Evolutionary conservation across 768 basidiomycete genomes (phyloP).

Genomic region (Epithele typhae): DNA sequence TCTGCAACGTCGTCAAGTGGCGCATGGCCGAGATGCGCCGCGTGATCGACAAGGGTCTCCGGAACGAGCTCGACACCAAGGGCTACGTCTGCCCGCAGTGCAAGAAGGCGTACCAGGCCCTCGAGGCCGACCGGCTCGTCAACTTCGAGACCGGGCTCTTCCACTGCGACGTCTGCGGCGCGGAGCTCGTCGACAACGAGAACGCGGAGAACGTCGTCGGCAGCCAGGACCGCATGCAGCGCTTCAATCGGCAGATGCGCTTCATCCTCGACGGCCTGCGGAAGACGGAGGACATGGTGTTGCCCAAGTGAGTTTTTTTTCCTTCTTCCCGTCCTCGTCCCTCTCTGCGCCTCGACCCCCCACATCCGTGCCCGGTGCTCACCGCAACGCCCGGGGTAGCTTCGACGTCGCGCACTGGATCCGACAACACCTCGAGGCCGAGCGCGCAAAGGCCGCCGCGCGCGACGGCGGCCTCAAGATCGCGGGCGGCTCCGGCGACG

Average conservation of each 20-base stretch:
- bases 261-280: constrained; percentile 85
- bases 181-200: constrained; percentile 88
- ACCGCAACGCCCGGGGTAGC: too few relatives aligned
- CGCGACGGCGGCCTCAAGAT: constrained; percentile 60
- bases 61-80: constrained; percentile 93
- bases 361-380: neutral
- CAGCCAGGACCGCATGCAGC: constrained; percentile 92
- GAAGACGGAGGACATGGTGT: constrained; percentile 81
- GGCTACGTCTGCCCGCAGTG: constrained; percentile 96
- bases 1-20: constrained; percentile 98
- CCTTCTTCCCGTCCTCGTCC: neutral
- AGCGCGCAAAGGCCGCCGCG: constrained; percentile 42
- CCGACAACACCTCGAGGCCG: constrained; percentile 64
- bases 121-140: constrained; percentile 84
- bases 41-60: constrained; percentile 82
- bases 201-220: constrained; percentile 80
- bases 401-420: constrained; percentile 85
- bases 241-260: constrained; percentile 89
- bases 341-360: constrained; percentile 1
- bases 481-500: constrained; percentile 59
- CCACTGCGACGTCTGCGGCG: constrained; percentile 83
- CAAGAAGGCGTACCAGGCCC: constrained; percentile 73
- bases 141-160: constrained; percentile 64
- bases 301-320: constrained; percentile 63
- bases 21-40: constrained; percentile 89